Conservation (phyloP, 2,329 filamentous ascomycete species). For the Penicillium sp. region DNA sequence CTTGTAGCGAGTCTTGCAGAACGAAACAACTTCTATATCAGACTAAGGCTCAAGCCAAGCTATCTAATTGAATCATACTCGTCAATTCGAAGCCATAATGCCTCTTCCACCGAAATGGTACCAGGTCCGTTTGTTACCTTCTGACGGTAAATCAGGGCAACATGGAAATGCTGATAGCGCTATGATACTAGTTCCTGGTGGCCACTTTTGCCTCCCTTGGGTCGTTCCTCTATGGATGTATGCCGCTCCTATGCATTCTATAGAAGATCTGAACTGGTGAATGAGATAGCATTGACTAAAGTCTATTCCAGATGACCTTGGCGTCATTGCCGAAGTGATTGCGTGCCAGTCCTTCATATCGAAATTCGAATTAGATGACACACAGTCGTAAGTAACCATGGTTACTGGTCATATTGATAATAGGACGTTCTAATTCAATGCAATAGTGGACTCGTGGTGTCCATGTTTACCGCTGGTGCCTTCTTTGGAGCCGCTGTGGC, state of each 20-base stretch:
- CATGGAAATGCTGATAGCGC: neutral
- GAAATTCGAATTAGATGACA: conserved; percentile 29
- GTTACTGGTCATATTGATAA: neutral
- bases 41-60: neutral
- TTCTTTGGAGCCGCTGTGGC: conserved; percentile 66
- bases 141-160: neutral
- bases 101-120: conserved; percentile 56
- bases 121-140: conserved; percentile 38
- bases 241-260: conserved; percentile 9
- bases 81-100: conserved; percentile 32
- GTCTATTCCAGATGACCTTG: conserved; percentile 45
- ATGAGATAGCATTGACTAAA: neutral
- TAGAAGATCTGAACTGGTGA: neutral
- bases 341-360: conserved; percentile 32
- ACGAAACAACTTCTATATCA: neutral
- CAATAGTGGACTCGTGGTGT: conserved; percentile 65
- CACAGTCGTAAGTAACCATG: conserved; percentile 25
- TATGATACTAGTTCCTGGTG: conserved; percentile 49
- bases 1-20: conserved; percentile 17
- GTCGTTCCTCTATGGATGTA: conserved; percentile 55
- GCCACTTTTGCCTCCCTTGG: conserved; percentile 57
- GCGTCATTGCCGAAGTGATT: conserved; percentile 58
- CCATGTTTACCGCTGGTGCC: conserved; percentile 71
- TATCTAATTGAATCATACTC: neutral
- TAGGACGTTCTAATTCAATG: neutral